Evolutionary conservation across 495 filamentous ascomycete genomes (phyloP).

Genomic region (Neurospora sp.): DNA sequence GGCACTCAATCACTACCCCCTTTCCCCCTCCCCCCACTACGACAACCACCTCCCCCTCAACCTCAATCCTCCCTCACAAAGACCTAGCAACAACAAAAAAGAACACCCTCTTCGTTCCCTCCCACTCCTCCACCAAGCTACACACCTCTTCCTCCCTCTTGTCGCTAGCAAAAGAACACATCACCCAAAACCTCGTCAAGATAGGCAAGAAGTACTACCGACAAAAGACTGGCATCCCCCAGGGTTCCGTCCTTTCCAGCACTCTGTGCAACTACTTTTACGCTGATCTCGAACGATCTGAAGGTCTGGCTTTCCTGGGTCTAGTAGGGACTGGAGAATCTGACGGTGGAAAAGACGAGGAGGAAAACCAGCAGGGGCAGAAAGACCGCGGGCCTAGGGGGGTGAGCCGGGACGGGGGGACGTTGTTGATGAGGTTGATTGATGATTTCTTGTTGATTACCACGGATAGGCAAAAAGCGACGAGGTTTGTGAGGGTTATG

Average conservation of each 20-base stretch:
- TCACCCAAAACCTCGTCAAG: slow-evolving; percentile 73
- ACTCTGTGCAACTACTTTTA: too few relatives aligned
- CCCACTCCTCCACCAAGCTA: slow-evolving; percentile 35
- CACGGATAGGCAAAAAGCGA: too few relatives aligned
- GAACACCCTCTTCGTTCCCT: slow-evolving; percentile 69
- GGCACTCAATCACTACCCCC: slow-evolving; percentile 46
- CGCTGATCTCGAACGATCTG: too few relatives aligned
- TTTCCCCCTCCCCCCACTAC: neutral
- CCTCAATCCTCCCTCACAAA: neutral
- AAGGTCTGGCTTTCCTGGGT: too few relatives aligned
- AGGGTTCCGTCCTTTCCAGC: too few relatives aligned
- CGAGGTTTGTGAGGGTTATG: slow-evolving; percentile 14
- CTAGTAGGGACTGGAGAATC: too few relatives aligned
- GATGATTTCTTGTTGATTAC: slow-evolving; percentile 46
- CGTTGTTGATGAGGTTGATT: slow-evolving; percentile 73
- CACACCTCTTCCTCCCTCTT: slow-evolving; percentile 52
- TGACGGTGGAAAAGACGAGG: too few relatives aligned
- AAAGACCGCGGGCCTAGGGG: too few relatives aligned
- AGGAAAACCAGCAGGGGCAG: too few relatives aligned
- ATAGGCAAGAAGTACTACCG: slow-evolving; percentile 85
- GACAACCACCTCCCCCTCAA: neutral
- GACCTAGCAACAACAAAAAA: slow-evolving; percentile 28
- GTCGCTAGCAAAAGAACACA: slow-evolving; percentile 61
- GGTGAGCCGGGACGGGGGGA: too few relatives aligned
- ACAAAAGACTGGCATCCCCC: slow-evolving; percentile 83